Conservation (phyloP, 805 yeast species). For the Spathaspora boniae region DNA sequence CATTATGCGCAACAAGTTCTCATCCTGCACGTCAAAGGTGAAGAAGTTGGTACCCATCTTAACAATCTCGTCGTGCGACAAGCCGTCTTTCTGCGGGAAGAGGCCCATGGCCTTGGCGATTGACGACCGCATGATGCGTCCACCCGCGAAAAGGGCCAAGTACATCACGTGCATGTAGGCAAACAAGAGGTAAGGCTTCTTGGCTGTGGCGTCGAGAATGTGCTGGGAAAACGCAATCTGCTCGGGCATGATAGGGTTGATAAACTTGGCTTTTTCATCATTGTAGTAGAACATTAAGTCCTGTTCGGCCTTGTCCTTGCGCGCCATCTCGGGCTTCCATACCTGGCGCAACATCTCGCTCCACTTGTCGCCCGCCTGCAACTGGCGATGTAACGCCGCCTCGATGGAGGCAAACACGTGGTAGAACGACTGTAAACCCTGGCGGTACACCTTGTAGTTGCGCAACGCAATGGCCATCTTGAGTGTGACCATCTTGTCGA, state of each 20-base stretch:
- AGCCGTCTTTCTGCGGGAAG: slow-evolving; percentile 71
- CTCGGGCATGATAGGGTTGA: slow-evolving; percentile 52
- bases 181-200: slow-evolving; percentile 66
- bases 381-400: slow-evolving; percentile 43
- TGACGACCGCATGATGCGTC: slow-evolving; percentile 65
- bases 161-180: slow-evolving; percentile 87
- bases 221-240: slow-evolving; percentile 64
- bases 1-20: slow-evolving; percentile 55
- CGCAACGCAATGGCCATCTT: slow-evolving; percentile 73
- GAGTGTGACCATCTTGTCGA: slow-evolving; percentile 64
- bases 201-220: slow-evolving; percentile 49
- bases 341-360: slow-evolving; percentile 51
- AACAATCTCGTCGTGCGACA: slow-evolving; percentile 60
- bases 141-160: slow-evolving; percentile 85
- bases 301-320: slow-evolving; percentile 52
- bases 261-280: slow-evolving; percentile 52
- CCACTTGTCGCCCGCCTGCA: slow-evolving; percentile 35
- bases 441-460: slow-evolving; percentile 74
- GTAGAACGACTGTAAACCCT: slow-evolving; percentile 72
- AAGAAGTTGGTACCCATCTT: slow-evolving; percentile 66
- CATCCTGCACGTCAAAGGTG: slow-evolving; percentile 66
- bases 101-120: slow-evolving; percentile 64
- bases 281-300: slow-evolving; percentile 70
- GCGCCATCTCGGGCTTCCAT: slow-evolving; percentile 69
- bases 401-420: slow-evolving; percentile 69